phyloP scores from a whole-genome alignment of 352 stramenopile species.

The Aphanomyces cochlioides region DNA sequence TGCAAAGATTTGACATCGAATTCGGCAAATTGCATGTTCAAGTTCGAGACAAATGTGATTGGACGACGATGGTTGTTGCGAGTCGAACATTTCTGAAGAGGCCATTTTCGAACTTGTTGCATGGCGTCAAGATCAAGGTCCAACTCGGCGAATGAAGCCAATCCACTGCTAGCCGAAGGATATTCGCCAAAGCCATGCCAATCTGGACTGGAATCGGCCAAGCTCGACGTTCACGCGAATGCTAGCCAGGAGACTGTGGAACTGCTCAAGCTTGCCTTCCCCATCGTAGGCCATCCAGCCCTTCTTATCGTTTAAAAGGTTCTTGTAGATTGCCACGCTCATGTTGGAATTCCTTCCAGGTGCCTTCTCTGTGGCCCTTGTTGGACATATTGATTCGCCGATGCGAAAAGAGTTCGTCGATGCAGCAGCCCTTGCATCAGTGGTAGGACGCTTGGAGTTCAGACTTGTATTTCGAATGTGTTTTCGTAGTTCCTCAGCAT shows the following conservation, averaged over 20 bases:
- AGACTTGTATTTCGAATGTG: background rate
- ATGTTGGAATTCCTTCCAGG: conserved; percentile 23
- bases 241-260: background rate
- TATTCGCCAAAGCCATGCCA: no score
- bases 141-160: no score
- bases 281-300: conserved; percentile 9
- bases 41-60: no score
- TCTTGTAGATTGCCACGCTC: conserved; percentile 19
- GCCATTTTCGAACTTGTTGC: no score
- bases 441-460: conserved; percentile 38
- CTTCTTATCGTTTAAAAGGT: background rate
- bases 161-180: no score
- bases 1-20: no score
- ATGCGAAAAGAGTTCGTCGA: conserved; percentile 61
- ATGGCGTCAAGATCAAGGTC: no score
- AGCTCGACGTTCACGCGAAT: background rate
- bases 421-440: conserved; percentile 59
- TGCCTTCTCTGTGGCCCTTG: conserved; percentile 46
- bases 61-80: no score
- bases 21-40: no score
- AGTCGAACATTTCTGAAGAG: no score
- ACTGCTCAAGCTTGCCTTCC: conserved; percentile 19
- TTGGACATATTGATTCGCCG: conserved; percentile 54
- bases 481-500: conserved; percentile 60
- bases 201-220: background rate